Conservation (phyloP, 345 rosid genomes). For the Euclidium syriacum region DNA sequence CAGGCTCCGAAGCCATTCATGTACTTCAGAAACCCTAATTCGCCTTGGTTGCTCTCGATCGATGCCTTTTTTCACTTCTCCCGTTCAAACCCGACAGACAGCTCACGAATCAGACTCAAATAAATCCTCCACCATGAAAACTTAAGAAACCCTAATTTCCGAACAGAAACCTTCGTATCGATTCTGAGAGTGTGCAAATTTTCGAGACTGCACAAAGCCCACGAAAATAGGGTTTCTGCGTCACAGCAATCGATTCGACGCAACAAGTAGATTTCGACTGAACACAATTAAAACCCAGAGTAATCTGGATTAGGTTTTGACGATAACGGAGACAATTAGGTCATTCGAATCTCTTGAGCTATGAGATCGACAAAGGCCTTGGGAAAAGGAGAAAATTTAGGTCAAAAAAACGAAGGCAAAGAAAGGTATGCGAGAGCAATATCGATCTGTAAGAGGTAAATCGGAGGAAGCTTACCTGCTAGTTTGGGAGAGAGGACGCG, state of each 20-base stretch:
- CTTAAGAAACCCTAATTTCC: slow-evolving; percentile 41
- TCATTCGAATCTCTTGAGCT: slow-evolving; percentile 1
- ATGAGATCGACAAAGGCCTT: slow-evolving; percentile 14
- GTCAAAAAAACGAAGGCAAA: not conserved
- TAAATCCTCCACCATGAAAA: not conserved
- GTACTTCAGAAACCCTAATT: slow-evolving; percentile 51
- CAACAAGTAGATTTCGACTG: not conserved
- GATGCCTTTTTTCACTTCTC: slow-evolving; percentile 3
- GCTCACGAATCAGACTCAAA: not conserved
- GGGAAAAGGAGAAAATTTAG: not conserved
- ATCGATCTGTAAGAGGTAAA: not conserved
- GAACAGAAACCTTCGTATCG: slow-evolving; percentile 3
- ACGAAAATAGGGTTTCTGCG: slow-evolving; percentile 17
- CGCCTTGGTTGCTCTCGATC: not conserved
- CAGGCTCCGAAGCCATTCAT: slow-evolving; percentile 96
- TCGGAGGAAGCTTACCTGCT: slow-evolving; percentile 18
- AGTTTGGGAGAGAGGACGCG: slow-evolving; percentile 27
- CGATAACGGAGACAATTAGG: slow-evolving; percentile 18
- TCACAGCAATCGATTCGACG: not conserved
- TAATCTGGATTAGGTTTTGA: not conserved
- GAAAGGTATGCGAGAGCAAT: not conserved
- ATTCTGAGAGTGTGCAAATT: slow-evolving; percentile 11
- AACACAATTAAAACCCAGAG: not conserved
- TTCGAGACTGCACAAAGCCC: not conserved
- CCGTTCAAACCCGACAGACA: not conserved